Evolutionary conservation across 78 protist species (phyloP).

Genomic region (Monosiga brevicollis): DNA sequence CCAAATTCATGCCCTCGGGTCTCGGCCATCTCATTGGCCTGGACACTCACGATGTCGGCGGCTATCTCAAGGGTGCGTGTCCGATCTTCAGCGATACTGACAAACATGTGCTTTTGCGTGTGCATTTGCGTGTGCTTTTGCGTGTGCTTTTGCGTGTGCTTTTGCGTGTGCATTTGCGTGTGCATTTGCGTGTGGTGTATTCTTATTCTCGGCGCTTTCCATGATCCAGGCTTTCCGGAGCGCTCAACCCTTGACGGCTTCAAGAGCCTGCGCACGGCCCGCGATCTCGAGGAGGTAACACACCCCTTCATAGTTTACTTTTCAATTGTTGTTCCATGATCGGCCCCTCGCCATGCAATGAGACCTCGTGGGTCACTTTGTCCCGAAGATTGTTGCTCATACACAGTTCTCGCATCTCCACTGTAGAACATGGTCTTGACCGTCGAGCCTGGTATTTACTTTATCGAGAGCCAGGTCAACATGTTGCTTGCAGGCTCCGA

Average conservation of each 20-base stretch:
- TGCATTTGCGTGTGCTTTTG: background rate
- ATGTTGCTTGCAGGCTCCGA: slow-evolving; percentile 32
- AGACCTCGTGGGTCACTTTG: too few species aligned
- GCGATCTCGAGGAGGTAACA: too few species aligned
- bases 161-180: background rate
- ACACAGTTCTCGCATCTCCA: too few species aligned
- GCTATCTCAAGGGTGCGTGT: slow-evolving; percentile 30
- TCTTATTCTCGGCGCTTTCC: too few species aligned
- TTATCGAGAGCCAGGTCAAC: slow-evolving; percentile 51
- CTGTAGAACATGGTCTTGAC: slow-evolving; percentile 72
- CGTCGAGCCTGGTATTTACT: slow-evolving; percentile 91
- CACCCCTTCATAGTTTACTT: background rate
- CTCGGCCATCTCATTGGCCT: slow-evolving; percentile 87
- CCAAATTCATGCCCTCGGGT: slow-evolving; percentile 82
- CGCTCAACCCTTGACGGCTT: too few species aligned
- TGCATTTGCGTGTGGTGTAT: background rate
- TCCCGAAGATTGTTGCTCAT: background rate
- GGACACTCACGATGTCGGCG: slow-evolving; percentile 88
- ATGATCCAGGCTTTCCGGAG: too few species aligned
- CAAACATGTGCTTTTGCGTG: background rate
- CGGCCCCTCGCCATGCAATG: too few species aligned
- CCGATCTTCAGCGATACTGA: background rate
- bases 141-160: background rate
- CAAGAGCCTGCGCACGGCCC: too few species aligned
- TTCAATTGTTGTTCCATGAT: background rate